Evolutionary conservation across 805 yeast species (phyloP).

Genomic region (Monosporozyma unispora): DNA sequence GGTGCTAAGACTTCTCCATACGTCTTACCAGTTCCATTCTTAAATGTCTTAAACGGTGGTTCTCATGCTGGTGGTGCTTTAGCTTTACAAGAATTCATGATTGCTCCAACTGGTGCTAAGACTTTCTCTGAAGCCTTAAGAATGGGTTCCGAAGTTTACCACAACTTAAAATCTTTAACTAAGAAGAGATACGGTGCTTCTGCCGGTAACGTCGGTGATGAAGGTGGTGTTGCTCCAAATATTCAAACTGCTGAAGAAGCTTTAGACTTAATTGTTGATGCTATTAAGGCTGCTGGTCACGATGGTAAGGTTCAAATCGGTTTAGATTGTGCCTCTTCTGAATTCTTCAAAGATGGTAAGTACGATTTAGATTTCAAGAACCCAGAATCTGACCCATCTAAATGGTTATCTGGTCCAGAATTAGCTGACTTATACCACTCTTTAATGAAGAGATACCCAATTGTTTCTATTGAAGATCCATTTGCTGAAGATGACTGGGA

Average conservation of each 20-base stretch:
- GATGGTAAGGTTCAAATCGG: slow-evolving; percentile 87
- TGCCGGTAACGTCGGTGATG: slow-evolving; percentile 99
- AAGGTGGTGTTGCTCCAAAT: slow-evolving; percentile 99
- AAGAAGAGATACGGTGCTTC: slow-evolving; percentile 94
- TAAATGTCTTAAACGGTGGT: slow-evolving; percentile 98
- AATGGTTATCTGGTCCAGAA: slow-evolving; percentile 85
- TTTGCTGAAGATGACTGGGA: slow-evolving; percentile 99
- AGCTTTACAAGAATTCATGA: slow-evolving; percentile 99
- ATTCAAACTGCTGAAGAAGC: slow-evolving; percentile 94
- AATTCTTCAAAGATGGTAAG: slow-evolving; percentile 93
- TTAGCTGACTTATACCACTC: slow-evolving; percentile 75
- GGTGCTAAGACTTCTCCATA: slow-evolving; percentile 64
- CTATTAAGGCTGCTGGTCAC: slow-evolving; percentile 93
- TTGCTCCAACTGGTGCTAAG: slow-evolving; percentile 88
- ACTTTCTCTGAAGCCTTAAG: slow-evolving; percentile 92
- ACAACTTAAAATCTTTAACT: slow-evolving; percentile 84
- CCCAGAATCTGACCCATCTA: slow-evolving; percentile 82
- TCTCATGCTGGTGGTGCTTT: slow-evolving; percentile 99
- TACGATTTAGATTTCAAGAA: slow-evolving; percentile 98
- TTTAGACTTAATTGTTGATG: slow-evolving; percentile 80
- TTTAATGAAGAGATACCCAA: slow-evolving; percentile 86
- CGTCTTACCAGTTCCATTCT: slow-evolving; percentile 98
- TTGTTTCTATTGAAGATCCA: slow-evolving; percentile 97
- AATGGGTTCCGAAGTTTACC: slow-evolving; percentile 97
- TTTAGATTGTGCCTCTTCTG: slow-evolving; percentile 94